A percentile compares a stretch with the other conserved stretches of the same genome.
Evolutionary conservation across 2,329 filamentous ascomycete species (phyloP).

Genomic region (Fusarium graminum): DNA sequence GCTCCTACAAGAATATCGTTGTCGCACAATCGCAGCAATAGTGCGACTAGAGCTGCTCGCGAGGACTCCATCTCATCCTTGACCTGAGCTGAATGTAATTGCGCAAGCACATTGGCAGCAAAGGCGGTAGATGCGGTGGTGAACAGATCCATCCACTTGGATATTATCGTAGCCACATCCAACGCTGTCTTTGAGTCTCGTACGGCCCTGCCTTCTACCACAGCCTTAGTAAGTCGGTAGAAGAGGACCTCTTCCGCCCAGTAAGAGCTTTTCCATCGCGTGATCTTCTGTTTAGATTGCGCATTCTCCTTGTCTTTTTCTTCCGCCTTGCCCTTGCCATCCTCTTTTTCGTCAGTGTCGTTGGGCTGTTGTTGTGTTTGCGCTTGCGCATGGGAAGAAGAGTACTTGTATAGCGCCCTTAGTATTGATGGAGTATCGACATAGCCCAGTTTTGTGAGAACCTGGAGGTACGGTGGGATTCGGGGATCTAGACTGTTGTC

Average conservation of each 20-base stretch:
- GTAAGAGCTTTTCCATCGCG: conserved; percentile 69
- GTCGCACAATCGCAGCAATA: conserved; percentile 73
- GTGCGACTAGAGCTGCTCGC: conserved; percentile 72
- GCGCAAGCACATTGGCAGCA: conserved; percentile 62
- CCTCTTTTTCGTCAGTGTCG: conserved; percentile 37
- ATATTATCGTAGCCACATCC: conserved; percentile 63
- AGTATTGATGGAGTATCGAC: conserved; percentile 69
- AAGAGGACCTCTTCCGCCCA: conserved; percentile 89
- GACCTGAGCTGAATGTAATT: conserved; percentile 59
- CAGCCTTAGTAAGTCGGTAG: conserved; percentile 90
- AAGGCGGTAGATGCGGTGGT: conserved; percentile 64
- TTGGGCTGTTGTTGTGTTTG: conserved; percentile 34
- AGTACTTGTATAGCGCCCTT: conserved; percentile 68
- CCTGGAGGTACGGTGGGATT: conserved; percentile 70
- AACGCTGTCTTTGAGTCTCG: conserved; percentile 62
- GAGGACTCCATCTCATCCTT: conserved; percentile 71
- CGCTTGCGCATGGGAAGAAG: conserved; percentile 61
- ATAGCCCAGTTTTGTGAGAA: conserved; percentile 64
- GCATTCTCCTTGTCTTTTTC: conserved; percentile 43
- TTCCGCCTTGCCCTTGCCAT: conserved; percentile 30
- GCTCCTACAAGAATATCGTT: conserved; percentile 67
- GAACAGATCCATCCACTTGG: conserved; percentile 71
- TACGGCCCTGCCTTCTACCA: conserved; percentile 69
- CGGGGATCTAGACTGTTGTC: conserved; percentile 68
- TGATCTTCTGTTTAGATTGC: conserved; percentile 34